phyloP scores from a whole-genome alignment of 768 basidiomycete species.

The Fomitopsis pulvina region DNA sequence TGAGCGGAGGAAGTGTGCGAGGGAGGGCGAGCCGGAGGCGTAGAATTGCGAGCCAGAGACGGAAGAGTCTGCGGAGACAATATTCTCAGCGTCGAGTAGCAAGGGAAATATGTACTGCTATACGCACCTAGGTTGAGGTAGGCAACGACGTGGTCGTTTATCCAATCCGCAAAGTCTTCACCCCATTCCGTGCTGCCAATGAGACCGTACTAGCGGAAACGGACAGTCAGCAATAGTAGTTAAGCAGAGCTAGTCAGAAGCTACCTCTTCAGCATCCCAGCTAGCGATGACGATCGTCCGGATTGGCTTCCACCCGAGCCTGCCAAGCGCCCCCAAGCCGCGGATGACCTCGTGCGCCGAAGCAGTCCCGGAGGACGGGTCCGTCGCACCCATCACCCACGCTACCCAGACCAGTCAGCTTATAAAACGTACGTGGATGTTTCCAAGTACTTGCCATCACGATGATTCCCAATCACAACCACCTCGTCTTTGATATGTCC shows the following conservation, averaged over 20 bases:
- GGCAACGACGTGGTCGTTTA: constrained; percentile 71
- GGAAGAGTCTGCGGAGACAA: constrained; percentile 44
- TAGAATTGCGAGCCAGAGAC: constrained; percentile 54
- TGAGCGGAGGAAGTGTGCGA: constrained; percentile 66
- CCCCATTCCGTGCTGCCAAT: constrained; percentile 90
- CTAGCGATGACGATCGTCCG: constrained; percentile 70
- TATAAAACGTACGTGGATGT: not conserved
- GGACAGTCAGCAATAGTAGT: not conserved
- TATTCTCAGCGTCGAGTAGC: not conserved
- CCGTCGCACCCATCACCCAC: constrained; percentile 78
- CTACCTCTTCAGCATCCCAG: constrained; percentile 74
- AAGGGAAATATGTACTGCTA: not conserved
- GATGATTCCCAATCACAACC: constrained; percentile 81
- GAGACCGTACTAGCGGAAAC: constrained; percentile 46
- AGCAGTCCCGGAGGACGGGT: constrained; percentile 77
- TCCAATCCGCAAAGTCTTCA: constrained; percentile 84
- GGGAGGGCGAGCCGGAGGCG: constrained; percentile 67
- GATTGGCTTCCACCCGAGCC: constrained; percentile 78
- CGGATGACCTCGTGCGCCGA: constrained; percentile 72
- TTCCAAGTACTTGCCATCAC: constrained; percentile 57
- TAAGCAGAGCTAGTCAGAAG: not conserved
- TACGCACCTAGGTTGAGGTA: constrained; percentile 75
- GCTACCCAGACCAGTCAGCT: constrained; percentile 13
- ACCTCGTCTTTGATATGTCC: constrained; percentile 82
- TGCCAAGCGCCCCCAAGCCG: constrained; percentile 61